A percentile compares a stretch with the other conserved stretches of the same genome.
phyloP scores from a whole-genome alignment of 768 basidiomycete genomes.

The Suillus bovinus region DNA sequence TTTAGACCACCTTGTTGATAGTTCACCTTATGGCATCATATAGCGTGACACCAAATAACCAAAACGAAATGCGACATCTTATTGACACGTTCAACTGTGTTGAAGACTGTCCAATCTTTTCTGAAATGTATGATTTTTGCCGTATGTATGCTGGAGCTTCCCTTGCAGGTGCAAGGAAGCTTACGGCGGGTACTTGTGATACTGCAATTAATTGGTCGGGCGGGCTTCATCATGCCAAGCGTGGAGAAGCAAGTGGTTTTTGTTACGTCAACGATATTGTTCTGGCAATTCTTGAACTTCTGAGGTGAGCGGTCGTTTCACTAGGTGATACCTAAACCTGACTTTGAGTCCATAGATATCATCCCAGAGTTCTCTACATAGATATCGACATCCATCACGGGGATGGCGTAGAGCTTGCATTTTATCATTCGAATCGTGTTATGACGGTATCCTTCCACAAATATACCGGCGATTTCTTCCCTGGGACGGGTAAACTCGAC shows the following conservation, averaged over 20 bases:
- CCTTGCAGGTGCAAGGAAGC: slow-evolving; percentile 86
- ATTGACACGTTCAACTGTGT: slow-evolving; percentile 92
- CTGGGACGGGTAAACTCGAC: slow-evolving; percentile 93
- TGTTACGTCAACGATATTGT: slow-evolving; percentile 99
- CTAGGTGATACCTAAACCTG: slow-evolving; percentile 2
- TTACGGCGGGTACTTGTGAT: slow-evolving; percentile 83
- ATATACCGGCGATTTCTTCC: slow-evolving; percentile 98
- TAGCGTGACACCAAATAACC: slow-evolving; percentile 83
- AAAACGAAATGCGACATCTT: slow-evolving; percentile 67
- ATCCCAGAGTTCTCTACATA: slow-evolving; percentile 94
- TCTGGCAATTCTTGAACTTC: slow-evolving; percentile 87
- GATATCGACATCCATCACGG: slow-evolving; percentile 99
- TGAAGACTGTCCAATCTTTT: slow-evolving; percentile 96
- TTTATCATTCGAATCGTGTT: slow-evolving; percentile 97
- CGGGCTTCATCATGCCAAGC: slow-evolving; percentile 96
- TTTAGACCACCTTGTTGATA: not conserved
- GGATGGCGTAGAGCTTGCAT: slow-evolving; percentile 97
- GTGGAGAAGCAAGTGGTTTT: slow-evolving; percentile 96
- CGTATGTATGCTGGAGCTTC: slow-evolving; percentile 92
- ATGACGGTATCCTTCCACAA: slow-evolving; percentile 99
- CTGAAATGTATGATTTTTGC: slow-evolving; percentile 94
- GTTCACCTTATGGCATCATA: not conserved
- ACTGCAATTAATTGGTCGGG: slow-evolving; percentile 99
- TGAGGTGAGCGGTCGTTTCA: slow-evolving; percentile 53
- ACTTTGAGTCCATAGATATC: slow-evolving; percentile 55